A percentile compares a stretch with the other conserved stretches of the same genome.
Conservation (phyloP, 2,329 filamentous ascomycete species). For the Colletotrichum ledebouriae region DNA sequence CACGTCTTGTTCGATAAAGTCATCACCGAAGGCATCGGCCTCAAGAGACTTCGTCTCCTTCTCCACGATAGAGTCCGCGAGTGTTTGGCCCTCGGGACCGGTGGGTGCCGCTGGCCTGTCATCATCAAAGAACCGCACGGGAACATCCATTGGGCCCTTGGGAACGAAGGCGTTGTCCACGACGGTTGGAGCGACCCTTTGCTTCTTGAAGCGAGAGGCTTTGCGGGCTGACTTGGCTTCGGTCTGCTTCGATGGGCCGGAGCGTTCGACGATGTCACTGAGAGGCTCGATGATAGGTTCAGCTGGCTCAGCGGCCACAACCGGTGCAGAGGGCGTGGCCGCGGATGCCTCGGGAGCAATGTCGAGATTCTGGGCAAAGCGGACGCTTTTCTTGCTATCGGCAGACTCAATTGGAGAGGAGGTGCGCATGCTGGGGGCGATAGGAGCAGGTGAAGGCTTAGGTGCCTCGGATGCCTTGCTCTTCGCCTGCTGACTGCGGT, state of each 20-base stretch:
- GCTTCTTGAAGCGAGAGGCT: slow-evolving; percentile 66
- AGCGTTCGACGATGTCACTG: slow-evolving; percentile 66
- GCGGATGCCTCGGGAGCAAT: slow-evolving; percentile 64
- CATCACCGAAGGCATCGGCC: slow-evolving; percentile 61
- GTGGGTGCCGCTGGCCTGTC: slow-evolving; percentile 57
- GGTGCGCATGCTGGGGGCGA: slow-evolving; percentile 40
- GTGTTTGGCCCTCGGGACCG: slow-evolving; percentile 65
- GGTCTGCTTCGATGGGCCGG: slow-evolving; percentile 44
- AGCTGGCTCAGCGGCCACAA: slow-evolving; percentile 40
- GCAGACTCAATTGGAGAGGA: slow-evolving; percentile 41
- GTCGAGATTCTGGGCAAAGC: slow-evolving; percentile 82
- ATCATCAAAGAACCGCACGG: slow-evolving; percentile 55
- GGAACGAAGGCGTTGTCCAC: slow-evolving; percentile 50
- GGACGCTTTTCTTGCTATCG: slow-evolving; percentile 76
- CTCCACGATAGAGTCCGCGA: slow-evolving; percentile 73
- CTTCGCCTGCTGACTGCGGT: slow-evolving; percentile 41
- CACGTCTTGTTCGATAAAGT: slow-evolving; percentile 81
- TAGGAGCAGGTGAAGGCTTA: slow-evolving; percentile 27
- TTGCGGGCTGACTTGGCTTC: slow-evolving; percentile 53
- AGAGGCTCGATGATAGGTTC: slow-evolving; percentile 61
- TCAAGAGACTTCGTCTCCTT: slow-evolving; percentile 56
- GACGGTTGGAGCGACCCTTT: slow-evolving; percentile 32
- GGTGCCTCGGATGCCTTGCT: slow-evolving; percentile 9
- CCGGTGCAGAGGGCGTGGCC: not conserved
- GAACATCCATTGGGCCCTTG: slow-evolving; percentile 60